Conservation (phyloP, 1,139 yeast species). For the Candida glucosophila region DNA sequence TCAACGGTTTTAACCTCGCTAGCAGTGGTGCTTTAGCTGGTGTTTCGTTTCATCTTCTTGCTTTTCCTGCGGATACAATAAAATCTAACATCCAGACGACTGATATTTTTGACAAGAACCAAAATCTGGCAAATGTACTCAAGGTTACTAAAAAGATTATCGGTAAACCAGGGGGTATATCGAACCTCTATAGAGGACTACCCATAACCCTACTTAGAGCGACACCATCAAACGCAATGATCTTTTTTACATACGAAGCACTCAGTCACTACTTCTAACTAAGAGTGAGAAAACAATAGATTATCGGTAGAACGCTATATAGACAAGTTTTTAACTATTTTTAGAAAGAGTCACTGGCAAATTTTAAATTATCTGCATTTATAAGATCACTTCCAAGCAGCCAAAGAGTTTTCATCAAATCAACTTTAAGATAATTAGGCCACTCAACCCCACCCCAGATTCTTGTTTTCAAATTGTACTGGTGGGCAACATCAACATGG, state of each 20-base stretch:
- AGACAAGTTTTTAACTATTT: no score
- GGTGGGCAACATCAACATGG: conserved; percentile 24
- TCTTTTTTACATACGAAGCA: conserved; percentile 71
- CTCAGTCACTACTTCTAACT: no score
- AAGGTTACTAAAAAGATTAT: conserved; percentile 30
- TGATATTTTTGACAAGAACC: conserved; percentile 13
- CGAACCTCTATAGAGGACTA: conserved; percentile 74
- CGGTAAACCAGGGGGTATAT: conserved; percentile 42
- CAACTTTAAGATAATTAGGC: conserved; percentile 23
- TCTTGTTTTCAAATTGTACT: conserved; percentile 28
- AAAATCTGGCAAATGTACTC: no score
- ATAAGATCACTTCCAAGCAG: conserved; percentile 28
- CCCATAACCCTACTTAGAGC: conserved; percentile 78
- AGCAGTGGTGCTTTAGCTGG: conserved; percentile 86
- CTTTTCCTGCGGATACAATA: conserved; percentile 87
- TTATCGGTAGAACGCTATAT: no score
- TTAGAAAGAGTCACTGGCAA: conserved; percentile 15
- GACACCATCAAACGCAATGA: conserved; percentile 83
- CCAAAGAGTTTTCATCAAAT: conserved; percentile 21
- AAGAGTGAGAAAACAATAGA: conserved; percentile 20
- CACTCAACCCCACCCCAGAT: conserved; percentile 38
- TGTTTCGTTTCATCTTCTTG: conserved; percentile 63
- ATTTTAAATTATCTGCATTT: conserved; percentile 29
- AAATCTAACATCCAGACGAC: conserved; percentile 82
- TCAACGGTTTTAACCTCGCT: conserved; percentile 45